Evolutionary conservation across 2,329 filamentous ascomycete species (phyloP).

Genomic region (Verticillium albo-atrum): DNA sequence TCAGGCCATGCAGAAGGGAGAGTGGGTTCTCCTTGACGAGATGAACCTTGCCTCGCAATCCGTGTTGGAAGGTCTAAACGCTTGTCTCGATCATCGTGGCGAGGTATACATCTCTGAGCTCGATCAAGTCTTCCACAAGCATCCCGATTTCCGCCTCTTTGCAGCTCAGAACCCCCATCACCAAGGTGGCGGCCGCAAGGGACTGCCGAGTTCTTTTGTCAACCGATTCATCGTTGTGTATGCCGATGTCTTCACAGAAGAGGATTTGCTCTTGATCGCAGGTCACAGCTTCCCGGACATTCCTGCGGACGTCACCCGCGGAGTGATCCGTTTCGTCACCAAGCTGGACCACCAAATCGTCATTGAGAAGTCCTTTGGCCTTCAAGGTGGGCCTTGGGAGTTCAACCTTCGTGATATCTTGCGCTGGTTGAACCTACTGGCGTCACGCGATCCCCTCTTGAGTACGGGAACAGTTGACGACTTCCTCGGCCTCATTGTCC

Average conservation of each 20-base stretch:
- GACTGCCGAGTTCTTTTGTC: slow-evolving; percentile 90
- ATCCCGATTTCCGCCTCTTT: slow-evolving; percentile 89
- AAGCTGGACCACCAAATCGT: slow-evolving; percentile 70
- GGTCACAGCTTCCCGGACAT: slow-evolving; percentile 68
- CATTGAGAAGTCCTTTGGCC: slow-evolving; percentile 52
- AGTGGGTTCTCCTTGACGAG: slow-evolving; percentile 96
- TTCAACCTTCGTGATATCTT: slow-evolving; percentile 90
- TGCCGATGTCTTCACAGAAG: slow-evolving; percentile 78
- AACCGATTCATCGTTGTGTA: slow-evolving; percentile 98
- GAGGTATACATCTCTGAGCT: slow-evolving; percentile 94
- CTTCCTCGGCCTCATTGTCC: slow-evolving; percentile 77
- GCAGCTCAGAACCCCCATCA: slow-evolving; percentile 97
- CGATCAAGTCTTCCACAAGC: slow-evolving; percentile 87
- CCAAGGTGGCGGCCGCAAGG: slow-evolving; percentile 92
- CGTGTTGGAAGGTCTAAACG: slow-evolving; percentile 92
- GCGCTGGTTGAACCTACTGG: slow-evolving; percentile 75
- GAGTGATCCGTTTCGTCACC: slow-evolving; percentile 76
- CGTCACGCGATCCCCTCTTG: slow-evolving; percentile 56
- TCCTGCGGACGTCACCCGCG: slow-evolving; percentile 51
- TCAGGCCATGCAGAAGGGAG: slow-evolving; percentile 91
- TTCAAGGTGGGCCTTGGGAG: slow-evolving; percentile 80
- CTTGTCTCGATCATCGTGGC: slow-evolving; percentile 92
- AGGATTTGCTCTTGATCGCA: slow-evolving; percentile 81
- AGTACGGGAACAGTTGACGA: slow-evolving; percentile 58
- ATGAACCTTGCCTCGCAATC: slow-evolving; percentile 99